Evolutionary conservation across 495 filamentous ascomycete genomes (phyloP).

Genomic region (Aspergillus indologenus): DNA sequence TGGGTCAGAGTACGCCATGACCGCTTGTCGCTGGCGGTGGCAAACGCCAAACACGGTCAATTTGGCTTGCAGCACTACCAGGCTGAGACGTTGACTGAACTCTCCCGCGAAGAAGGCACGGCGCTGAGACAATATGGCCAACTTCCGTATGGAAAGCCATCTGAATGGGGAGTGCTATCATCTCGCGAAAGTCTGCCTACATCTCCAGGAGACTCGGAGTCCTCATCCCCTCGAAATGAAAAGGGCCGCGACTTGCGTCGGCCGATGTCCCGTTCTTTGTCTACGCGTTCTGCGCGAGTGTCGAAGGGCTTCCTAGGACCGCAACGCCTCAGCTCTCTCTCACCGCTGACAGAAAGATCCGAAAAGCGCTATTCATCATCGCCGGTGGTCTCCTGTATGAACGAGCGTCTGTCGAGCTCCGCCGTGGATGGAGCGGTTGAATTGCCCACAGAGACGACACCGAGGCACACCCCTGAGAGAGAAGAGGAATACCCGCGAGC

Average conservation of each 20-base stretch:
- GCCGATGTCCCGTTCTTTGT: conserved; percentile 33
- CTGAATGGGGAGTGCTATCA: conserved; percentile 42
- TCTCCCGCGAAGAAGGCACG: conserved; percentile 35
- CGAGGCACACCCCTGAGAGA: conserved; percentile 41
- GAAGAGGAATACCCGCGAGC: conserved; percentile 24
- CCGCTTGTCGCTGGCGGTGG: conserved; percentile 30
- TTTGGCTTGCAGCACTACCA: conserved; percentile 26
- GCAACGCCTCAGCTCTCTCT: conserved; percentile 31
- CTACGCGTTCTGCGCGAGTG: conserved; percentile 29
- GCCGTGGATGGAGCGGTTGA: conserved; percentile 42
- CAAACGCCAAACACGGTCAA: conserved; percentile 25
- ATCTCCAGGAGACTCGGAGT: conserved; percentile 25
- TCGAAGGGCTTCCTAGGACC: conserved; percentile 21
- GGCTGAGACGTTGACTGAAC: conserved; percentile 35
- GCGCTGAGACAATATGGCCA: conserved; percentile 37
- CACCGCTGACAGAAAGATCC: conserved; percentile 28
- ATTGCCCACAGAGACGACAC: conserved; percentile 40
- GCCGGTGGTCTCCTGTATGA: conserved; percentile 16
- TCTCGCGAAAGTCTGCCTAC: conserved; percentile 38
- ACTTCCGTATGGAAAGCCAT: conserved; percentile 37
- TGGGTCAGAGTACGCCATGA: conserved; percentile 44
- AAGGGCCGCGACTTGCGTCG: conserved; percentile 31
- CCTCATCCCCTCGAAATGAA: conserved; percentile 25
- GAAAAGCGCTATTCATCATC: conserved; percentile 17
- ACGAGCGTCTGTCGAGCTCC: conserved; percentile 35